These are phyloP conservation scores for Wickerhamomyces canadensis DNA, from an alignment of 805 yeast species.

Conservation along the genomic window DNA sequence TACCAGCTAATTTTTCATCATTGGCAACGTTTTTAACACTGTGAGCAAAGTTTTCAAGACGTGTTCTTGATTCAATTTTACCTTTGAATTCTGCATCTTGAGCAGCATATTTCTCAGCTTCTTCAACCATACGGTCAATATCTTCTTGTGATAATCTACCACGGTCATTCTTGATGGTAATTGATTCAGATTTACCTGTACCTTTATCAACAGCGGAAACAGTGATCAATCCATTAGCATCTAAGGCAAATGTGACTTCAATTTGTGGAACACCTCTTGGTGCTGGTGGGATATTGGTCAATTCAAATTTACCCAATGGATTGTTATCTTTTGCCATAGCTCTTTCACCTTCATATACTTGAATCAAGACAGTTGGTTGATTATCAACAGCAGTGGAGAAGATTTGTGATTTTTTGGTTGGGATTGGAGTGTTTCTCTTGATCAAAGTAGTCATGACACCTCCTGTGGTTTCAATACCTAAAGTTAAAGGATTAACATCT, in stretches of 20 bases:
- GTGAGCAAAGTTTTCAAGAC: conserved; percentile 84
- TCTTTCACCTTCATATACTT: conserved; percentile 96
- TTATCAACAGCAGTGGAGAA: conserved; percentile 96
- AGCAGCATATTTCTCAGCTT: conserved; percentile 91
- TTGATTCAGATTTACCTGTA: conserved; percentile 87
- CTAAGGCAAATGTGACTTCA: conserved; percentile 84
- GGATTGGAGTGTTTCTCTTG: conserved; percentile 92
- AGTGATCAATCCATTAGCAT: conserved; percentile 82
- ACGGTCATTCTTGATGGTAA: conserved; percentile 89
- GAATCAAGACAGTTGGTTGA: conserved; percentile 92
- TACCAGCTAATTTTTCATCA: conserved; percentile 58
- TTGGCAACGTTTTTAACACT: conserved; percentile 66
- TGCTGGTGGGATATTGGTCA: conserved; percentile 83
- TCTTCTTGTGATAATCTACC: conserved; percentile 92
- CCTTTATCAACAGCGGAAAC: conserved; percentile 89
- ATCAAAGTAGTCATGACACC: conserved; percentile 96
- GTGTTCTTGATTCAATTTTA: conserved; percentile 84
- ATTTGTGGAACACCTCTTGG: conserved; percentile 91
- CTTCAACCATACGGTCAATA: conserved; percentile 95
- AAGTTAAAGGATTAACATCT: conserved; percentile 90
- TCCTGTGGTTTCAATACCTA: conserved; percentile 96
- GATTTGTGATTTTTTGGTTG: conserved; percentile 91
- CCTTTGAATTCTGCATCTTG: conserved; percentile 81
- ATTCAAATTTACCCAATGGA: conserved; percentile 79
- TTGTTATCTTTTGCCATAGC: conserved; percentile 92